Percentiles rank a stretch among this genome's conserved stretches.
Evolutionary conservation across 805 yeast species (phyloP).

Genomic region (Wickerhamiella vanderwaltii): DNA sequence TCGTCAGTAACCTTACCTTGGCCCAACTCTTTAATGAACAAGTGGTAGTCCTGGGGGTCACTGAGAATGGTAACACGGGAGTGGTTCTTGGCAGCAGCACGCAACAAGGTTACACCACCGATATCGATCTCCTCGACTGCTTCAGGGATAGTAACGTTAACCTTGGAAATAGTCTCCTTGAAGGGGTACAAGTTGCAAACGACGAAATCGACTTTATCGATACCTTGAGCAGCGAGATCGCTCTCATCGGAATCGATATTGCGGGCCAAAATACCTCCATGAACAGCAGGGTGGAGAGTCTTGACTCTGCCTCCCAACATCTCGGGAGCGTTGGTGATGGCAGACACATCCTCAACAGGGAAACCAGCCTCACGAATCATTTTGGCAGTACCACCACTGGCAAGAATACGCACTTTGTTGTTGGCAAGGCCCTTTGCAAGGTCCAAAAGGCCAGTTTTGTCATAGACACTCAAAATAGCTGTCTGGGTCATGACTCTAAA

Average conservation of each 20-base stretch:
- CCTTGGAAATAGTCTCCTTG: slow-evolving; percentile 92
- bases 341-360: slow-evolving; percentile 90
- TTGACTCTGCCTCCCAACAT: slow-evolving; percentile 98
- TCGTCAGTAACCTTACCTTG: slow-evolving; percentile 59
- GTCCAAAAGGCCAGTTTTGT: slow-evolving; percentile 92
- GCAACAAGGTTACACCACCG: slow-evolving; percentile 91
- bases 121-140: slow-evolving; percentile 98
- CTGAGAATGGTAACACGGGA: slow-evolving; percentile 89
- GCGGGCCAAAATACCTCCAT: slow-evolving; percentile 87
- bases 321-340: slow-evolving; percentile 97
- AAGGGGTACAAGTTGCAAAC: slow-evolving; percentile 97
- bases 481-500: slow-evolving; percentile 37
- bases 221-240: slow-evolving; percentile 78
- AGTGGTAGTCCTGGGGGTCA: slow-evolving; percentile 88
- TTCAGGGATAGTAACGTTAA: slow-evolving; percentile 88
- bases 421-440: slow-evolving; percentile 88
- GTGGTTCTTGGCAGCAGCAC: slow-evolving; percentile 99
- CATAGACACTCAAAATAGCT: slow-evolving; percentile 93
- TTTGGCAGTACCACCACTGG: slow-evolving; percentile 95
- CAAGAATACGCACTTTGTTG: slow-evolving; percentile 81
- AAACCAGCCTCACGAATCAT: slow-evolving; percentile 94
- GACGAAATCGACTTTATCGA: slow-evolving; percentile 91
- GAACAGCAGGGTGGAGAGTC: slow-evolving; percentile 97
- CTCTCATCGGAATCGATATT: slow-evolving; percentile 80
- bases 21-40: slow-evolving; percentile 69